phyloP scores from a whole-genome alignment of 257 asterid genomes.

The Lycium ferocissimum region DNA sequence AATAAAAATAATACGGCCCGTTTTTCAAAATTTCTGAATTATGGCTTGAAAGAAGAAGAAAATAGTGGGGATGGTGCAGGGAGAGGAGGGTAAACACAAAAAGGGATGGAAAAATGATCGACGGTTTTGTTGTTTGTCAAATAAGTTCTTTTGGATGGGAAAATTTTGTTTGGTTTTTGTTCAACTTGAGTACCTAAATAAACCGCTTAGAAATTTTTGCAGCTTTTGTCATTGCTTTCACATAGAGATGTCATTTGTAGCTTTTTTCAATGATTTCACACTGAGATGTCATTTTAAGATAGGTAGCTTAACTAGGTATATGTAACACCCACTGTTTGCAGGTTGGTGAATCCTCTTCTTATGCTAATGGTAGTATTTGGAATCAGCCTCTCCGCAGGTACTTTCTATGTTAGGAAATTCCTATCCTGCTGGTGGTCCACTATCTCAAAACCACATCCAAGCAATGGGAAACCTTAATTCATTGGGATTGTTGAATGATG shows the following conservation, averaged over 20 bases:
- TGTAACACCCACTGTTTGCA: neutral
- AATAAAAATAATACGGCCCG: neutral
- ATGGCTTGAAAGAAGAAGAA: slow-evolving; percentile 10
- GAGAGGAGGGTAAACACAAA: neutral
- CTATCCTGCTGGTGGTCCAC: slow-evolving; percentile 78
- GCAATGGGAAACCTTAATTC: slow-evolving; percentile 64
- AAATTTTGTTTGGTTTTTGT: neutral
- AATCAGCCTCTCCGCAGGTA: slow-evolving; percentile 84
- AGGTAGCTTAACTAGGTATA: slow-evolving; percentile 7
- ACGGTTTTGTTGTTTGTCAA: neutral
- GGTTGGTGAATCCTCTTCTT: slow-evolving; percentile 26
- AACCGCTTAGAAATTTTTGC: neutral
- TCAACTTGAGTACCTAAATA: slow-evolving; percentile 5
- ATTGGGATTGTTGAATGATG: slow-evolving; percentile 70
- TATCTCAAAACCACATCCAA: slow-evolving; percentile 81
- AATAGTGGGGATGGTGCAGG: slow-evolving; percentile 14
- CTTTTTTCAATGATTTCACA: neutral
- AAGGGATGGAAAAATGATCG: neutral
- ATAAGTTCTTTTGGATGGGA: neutral
- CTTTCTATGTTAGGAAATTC: slow-evolving; percentile 79
- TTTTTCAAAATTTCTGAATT: neutral
- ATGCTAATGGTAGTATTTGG: slow-evolving; percentile 36
- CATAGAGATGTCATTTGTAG: slow-evolving; percentile 19
- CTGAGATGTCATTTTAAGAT: slow-evolving; percentile 9
- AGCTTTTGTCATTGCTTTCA: slow-evolving; percentile 3